Evolutionary conservation across 2,329 filamentous ascomycete genomes (phyloP).

Genomic region (Xylaria sp.): DNA sequence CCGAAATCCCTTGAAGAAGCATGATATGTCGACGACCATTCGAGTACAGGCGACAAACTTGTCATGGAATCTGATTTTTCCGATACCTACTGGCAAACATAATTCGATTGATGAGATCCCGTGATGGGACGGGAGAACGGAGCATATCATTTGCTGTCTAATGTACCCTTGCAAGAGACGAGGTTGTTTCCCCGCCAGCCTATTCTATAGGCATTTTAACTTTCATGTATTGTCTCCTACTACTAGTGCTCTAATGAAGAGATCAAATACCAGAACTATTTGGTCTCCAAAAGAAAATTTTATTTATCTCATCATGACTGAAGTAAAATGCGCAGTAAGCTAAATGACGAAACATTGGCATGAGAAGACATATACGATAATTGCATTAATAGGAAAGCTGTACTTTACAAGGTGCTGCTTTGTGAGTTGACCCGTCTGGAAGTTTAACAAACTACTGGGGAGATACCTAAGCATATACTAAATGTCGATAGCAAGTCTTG

Average conservation of each 20-base stretch:
- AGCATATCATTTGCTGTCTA: constrained; percentile 43
- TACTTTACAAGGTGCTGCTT: constrained; percentile 6
- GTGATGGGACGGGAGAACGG: constrained; percentile 40
- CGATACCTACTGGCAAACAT: constrained; percentile 24
- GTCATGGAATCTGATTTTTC: constrained; percentile 21
- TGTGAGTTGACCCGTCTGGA: neutral
- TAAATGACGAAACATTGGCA: neutral
- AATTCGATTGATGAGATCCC: constrained; percentile 39
- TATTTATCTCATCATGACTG: neutral
- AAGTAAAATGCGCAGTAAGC: neutral
- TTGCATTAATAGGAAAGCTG: constrained; percentile 12
- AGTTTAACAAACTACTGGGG: constrained; percentile 1
- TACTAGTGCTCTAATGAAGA: constrained; percentile 72
- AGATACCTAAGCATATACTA: neutral
- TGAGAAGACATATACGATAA: neutral
- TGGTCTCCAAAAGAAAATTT: constrained; percentile 40
- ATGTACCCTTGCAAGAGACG: constrained; percentile 46
- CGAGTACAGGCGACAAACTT: constrained; percentile 18
- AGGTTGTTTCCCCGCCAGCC: constrained; percentile 46
- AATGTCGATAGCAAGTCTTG: neutral
- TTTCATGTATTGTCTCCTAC: constrained; percentile 57
- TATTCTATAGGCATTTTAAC: constrained; percentile 47
- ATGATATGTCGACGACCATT: constrained; percentile 44
- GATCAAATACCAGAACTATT: constrained; percentile 60
- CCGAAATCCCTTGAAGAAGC: constrained; percentile 42